Evolutionary conservation across 805 yeast species (phyloP), one percentile per base, ranked within the genome.

Genomic region (Suhomyces emberorum): DNA sequence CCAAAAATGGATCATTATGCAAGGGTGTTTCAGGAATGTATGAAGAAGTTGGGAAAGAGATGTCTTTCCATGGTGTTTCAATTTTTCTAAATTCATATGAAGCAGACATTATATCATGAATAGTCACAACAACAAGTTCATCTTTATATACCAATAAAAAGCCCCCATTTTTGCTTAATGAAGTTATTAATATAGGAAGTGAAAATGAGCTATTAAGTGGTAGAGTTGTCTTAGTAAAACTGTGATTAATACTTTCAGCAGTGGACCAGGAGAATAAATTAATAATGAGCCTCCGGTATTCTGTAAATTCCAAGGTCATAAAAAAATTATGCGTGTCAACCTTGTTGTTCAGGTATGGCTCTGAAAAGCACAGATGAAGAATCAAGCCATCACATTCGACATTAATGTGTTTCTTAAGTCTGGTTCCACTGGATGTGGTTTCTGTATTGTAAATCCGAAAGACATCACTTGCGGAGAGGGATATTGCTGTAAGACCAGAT

Each of bases 61-160:
- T 51, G 43, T 47, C 30, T 27, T 45, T 43, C 42, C 45, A 43
- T 28, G 54, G 35, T 29, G 54, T 9, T 23, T 40, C 40, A 39
- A 42, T 36, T 18, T 34, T 36, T 2, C 43, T 37, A 38, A 72
- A 70, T 18, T 60, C 49, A 35, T 64, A 62, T 32, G 70, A 70
- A 0, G 75, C 80, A 4, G 78, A 70, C 15, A 71, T 49, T 2
- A 76, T 66, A 32, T 72, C 69, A 40, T 71, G 73, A 3, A 69
- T 50, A 4, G 68, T 59, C 2, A 73, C 55, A 0, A 70, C 39
- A 4, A 59, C 47, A 3, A 75, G 34, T 19, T 53, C 55, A 2
- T 55, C 44, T 14, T 61, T 58, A 35, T 54, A 49, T 5, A 73
- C 63, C 39, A 70, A 61, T 15, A 75, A 48, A 21, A 73, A 69